A percentile compares a stretch with the other conserved stretches of the same genome.
Conservation (phyloP, 352 stramenopile species). For the Phytopythium aichiense region DNA sequence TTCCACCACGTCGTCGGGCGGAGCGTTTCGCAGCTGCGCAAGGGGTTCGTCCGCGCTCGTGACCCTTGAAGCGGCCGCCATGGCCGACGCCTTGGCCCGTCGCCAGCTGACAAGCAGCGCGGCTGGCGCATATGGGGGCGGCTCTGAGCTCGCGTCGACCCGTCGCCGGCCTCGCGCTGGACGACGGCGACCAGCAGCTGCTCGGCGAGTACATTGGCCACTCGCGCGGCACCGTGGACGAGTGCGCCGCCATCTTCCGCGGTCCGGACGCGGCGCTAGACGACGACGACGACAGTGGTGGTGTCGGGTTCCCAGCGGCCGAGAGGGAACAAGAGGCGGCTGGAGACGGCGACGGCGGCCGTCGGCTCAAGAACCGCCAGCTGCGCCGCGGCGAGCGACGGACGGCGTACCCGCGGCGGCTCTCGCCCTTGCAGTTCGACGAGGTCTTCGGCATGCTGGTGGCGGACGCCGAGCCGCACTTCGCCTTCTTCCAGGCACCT, state of each 20-base stretch:
- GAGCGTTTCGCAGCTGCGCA: neutral
- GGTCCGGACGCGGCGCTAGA: slow-evolving; percentile 17
- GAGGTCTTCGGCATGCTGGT: slow-evolving; percentile 77
- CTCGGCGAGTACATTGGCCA: slow-evolving; percentile 55
- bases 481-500: slow-evolving; percentile 47
- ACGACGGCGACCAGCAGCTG: slow-evolving; percentile 25
- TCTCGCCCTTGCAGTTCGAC: slow-evolving; percentile 54
- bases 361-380: neutral
- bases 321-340: neutral
- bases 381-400: neutral
- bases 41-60: neutral
- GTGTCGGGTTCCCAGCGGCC: too few species aligned
- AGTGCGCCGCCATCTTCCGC: slow-evolving; percentile 56
- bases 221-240: slow-evolving; percentile 38
- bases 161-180: slow-evolving; percentile 7
- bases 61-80: neutral
- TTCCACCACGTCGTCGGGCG: neutral
- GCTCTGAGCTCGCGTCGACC: slow-evolving; percentile 15
- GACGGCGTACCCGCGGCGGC: slow-evolving; percentile 35
- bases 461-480: slow-evolving; percentile 57
- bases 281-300: slow-evolving; percentile 17
- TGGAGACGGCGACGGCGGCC: neutral
- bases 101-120: neutral
- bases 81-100: neutral
- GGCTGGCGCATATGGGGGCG: slow-evolving; percentile 12